Conservation (phyloP, 257 asterid genomes). For the Apocynum venetum region DNA sequence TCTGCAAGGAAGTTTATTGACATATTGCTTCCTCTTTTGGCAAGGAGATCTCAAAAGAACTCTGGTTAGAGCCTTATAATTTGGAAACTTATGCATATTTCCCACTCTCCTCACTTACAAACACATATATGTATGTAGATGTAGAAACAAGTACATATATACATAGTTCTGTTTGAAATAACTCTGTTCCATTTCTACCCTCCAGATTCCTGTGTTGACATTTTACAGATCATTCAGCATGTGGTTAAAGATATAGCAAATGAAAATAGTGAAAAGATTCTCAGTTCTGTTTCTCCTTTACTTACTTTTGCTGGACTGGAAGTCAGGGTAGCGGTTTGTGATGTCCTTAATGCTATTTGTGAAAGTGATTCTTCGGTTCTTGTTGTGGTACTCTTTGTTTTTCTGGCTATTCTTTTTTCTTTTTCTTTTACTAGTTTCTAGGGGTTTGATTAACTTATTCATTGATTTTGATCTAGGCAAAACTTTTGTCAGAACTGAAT, state of each 20-base stretch:
- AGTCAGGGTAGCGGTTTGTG: slow-evolving; percentile 63
- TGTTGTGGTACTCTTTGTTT: slow-evolving; percentile 45
- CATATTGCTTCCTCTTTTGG: slow-evolving; percentile 68
- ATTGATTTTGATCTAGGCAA: slow-evolving; percentile 48
- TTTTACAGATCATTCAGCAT: slow-evolving; percentile 53
- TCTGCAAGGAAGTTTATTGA: slow-evolving; percentile 70
- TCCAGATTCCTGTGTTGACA: slow-evolving; percentile 54
- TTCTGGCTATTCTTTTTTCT: neutral
- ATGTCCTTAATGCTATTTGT: slow-evolving; percentile 74
- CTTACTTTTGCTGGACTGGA: slow-evolving; percentile 56
- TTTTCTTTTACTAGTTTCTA: neutral
- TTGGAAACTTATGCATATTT: neutral
- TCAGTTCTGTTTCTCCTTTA: slow-evolving; percentile 63
- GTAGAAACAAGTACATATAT: neutral
- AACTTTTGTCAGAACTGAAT: slow-evolving; percentile 67
- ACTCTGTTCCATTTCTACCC: slow-evolving; percentile 10
- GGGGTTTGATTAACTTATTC: slow-evolving; percentile 1
- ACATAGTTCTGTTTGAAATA: neutral
- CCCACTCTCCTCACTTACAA: neutral
- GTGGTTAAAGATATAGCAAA: slow-evolving; percentile 45
- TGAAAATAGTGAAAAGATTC: slow-evolving; percentile 48
- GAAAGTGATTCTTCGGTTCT: slow-evolving; percentile 55
- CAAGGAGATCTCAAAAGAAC: slow-evolving; percentile 45
- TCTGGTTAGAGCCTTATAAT: slow-evolving; percentile 45
- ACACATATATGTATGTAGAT: neutral